These are phyloP conservation scores for Echinosophora koreensis DNA, from an alignment of 306 rosid genomes.

Conservation along the genomic window DNA sequence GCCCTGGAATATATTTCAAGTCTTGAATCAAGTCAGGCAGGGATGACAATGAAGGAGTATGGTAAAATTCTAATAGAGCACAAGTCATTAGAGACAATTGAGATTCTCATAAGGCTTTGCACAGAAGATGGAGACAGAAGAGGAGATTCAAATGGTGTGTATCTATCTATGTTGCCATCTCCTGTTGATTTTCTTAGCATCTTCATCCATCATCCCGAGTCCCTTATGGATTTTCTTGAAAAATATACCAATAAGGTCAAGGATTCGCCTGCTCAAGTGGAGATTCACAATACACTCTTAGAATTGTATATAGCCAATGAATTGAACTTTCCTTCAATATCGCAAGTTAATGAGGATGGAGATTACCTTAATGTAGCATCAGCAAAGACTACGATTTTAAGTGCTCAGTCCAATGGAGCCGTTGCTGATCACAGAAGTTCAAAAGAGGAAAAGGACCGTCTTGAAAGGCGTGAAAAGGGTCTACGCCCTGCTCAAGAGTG, in stretches of 20 bases:
- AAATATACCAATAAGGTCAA: constrained; percentile 84
- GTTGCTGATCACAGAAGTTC: constrained; percentile 54
- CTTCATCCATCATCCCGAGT: constrained; percentile 86
- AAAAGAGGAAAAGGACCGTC: constrained; percentile 53
- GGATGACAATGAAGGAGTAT: constrained; percentile 93
- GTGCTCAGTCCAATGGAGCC: constrained; percentile 64
- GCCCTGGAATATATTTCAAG: constrained; percentile 90
- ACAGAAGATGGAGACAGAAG: constrained; percentile 80
- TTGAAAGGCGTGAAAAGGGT: constrained; percentile 81
- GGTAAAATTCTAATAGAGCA: constrained; percentile 96
- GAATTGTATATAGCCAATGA: constrained; percentile 93
- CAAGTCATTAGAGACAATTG: constrained; percentile 89
- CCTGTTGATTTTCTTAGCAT: constrained; percentile 98
- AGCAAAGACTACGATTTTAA: constrained; percentile 45
- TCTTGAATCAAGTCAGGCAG: constrained; percentile 93
- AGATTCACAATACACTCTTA: constrained; percentile 93
- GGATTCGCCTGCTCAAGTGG: constrained; percentile 97
- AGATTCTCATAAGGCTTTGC: constrained; percentile 89
- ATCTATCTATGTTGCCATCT: constrained; percentile 89
- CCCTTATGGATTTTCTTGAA: constrained; percentile 95
- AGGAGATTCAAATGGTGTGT: constrained; percentile 58
- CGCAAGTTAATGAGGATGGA: constrained; percentile 60
- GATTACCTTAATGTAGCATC: constrained; percentile 56
- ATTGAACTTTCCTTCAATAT: constrained; percentile 78
- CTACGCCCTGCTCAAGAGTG: constrained; percentile 69